These are phyloP conservation scores for Quercus suber DNA, from an alignment of 306 rosid species.

Conservation along the genomic window DNA sequence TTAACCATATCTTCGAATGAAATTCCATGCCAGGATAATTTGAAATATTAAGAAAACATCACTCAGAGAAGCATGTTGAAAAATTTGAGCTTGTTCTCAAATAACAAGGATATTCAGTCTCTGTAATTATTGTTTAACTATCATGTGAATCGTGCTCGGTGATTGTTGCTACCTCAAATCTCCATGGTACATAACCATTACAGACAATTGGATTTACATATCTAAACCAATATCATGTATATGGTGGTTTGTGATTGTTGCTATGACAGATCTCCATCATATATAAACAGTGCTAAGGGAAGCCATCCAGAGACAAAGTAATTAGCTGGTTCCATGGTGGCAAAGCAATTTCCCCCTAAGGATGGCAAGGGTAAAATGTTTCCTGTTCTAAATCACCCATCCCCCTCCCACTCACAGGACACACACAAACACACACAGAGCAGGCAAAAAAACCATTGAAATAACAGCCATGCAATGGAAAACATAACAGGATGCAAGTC, in stretches of 20 bases:
- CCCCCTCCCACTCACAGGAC: not conserved
- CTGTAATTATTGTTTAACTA: not conserved
- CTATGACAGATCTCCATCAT: not conserved
- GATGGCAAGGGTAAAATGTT: too few relatives aligned
- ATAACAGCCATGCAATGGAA: not conserved
- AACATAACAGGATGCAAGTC: not conserved
- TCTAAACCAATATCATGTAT: not conserved
- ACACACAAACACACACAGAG: not conserved
- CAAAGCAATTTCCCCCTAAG: too few relatives aligned
- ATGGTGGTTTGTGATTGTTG: not conserved
- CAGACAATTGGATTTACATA: not conserved
- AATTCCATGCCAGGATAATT: not conserved
- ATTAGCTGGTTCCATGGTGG: too few relatives aligned
- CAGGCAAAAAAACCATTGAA: not conserved
- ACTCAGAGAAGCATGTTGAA: not conserved
- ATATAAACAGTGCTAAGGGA: not conserved
- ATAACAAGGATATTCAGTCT: not conserved
- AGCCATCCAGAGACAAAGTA: not conserved
- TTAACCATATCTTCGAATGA: not conserved
- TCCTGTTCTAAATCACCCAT: too few relatives aligned
- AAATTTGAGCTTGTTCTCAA: not conserved
- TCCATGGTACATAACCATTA: not conserved
- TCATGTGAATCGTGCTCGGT: not conserved
- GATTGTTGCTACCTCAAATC: not conserved
- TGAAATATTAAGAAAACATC: not conserved